Evolutionary conservation across 352 stramenopile species (phyloP).

Genomic region (Phytopythium mirpurense): DNA sequence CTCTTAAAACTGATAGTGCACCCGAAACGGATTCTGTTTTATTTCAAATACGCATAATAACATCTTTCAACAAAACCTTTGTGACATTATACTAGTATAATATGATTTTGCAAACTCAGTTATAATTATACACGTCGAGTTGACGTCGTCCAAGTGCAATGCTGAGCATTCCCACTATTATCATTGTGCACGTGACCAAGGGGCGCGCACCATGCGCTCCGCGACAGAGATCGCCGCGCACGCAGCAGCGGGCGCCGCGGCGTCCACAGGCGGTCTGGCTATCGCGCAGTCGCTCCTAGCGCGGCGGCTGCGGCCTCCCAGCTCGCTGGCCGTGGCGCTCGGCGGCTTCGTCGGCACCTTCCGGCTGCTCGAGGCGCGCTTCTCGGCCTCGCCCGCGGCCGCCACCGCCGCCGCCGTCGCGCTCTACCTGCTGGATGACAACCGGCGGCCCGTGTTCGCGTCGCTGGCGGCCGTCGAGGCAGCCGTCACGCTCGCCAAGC

Average conservation of each 20-base stretch:
- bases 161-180: no score
- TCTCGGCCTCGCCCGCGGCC: constrained; percentile 34
- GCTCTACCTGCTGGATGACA: constrained; percentile 36
- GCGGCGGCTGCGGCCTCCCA: constrained; percentile 28
- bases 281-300: constrained; percentile 34
- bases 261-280: constrained; percentile 25
- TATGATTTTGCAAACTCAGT: no score
- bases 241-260: constrained; percentile 29
- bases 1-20: no score
- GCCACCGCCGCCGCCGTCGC: constrained; percentile 26
- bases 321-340: constrained; percentile 42
- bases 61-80: no score
- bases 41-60: no score
- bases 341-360: constrained; percentile 47
- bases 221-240: constrained; percentile 35
- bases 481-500: constrained; percentile 24
- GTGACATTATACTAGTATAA: no score
- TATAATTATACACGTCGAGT: no score
- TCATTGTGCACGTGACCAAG: no score
- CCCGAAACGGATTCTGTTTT: no score
- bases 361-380: not conserved
- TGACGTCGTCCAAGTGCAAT: no score
- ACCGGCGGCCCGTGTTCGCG: constrained; percentile 40
- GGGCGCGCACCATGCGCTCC: not conserved
- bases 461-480: constrained; percentile 51